Percentiles rank a stretch among this genome's conserved stretches.
These are phyloP conservation scores for Chlorella sorokiniana DNA, from an alignment of 139 green algal genomes.

Conservation along the genomic window DNA sequence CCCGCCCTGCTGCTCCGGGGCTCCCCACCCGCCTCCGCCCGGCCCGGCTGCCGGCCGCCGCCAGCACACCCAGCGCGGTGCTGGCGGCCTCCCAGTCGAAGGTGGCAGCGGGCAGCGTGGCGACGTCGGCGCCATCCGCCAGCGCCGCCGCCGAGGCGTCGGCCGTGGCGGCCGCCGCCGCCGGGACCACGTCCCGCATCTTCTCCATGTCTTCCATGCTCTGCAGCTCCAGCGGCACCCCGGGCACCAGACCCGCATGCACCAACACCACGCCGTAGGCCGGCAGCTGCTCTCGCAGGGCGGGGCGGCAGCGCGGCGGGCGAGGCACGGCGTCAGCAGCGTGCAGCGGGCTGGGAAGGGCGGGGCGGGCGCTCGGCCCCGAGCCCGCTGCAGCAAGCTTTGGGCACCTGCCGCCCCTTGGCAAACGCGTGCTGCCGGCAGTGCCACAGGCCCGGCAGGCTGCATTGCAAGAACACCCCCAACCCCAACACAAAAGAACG, in stretches of 20 bases:
- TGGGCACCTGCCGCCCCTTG: no score
- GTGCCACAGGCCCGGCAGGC: no score
- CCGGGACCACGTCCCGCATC: conserved; percentile 57
- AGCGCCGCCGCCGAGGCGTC: background rate
- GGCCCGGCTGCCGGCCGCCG: no score
- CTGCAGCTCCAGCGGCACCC: conserved; percentile 52
- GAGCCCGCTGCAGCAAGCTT: no score
- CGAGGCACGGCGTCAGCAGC: background rate
- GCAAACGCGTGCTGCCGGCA: no score
- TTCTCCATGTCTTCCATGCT: conserved; percentile 41
- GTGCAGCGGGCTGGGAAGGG: background rate
- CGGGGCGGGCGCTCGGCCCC: no score
- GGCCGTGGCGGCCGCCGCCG: background rate
- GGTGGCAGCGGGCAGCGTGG: background rate
- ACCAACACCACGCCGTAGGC: conserved; percentile 39
- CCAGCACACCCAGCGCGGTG: background rate
- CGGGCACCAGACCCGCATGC: conserved; percentile 57
- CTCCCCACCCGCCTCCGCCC: background rate
- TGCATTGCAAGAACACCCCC: no score
- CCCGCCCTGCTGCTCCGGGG: background rate
- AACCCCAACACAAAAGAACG: no score
- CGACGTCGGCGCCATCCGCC: background rate
- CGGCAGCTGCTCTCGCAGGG: conserved; percentile 1
- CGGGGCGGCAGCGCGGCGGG: background rate
- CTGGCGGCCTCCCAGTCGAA: conserved; percentile 2